Percentiles rank a stretch among this genome's conserved stretches.
phyloP scores from a whole-genome alignment of 2,329 filamentous ascomycete genomes.

The Fusarium xylarioides region DNA sequence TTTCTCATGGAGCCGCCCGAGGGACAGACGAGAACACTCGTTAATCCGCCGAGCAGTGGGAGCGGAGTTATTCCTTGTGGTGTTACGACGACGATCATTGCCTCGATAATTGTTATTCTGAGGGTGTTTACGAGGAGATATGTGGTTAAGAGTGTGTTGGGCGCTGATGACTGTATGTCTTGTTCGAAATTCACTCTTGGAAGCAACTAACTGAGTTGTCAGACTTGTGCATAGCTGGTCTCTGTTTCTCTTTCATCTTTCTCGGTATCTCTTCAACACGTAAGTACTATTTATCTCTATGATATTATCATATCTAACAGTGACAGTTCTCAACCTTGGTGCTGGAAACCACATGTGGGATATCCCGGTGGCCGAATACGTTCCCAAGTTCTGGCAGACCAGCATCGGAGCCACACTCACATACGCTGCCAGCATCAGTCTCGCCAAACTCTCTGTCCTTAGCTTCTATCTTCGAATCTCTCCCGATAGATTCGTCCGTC shows the following conservation, averaged over 20 bases:
- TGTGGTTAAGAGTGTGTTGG: slow-evolving; percentile 41
- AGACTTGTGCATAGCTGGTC: slow-evolving; percentile 40
- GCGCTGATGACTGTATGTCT: slow-evolving; percentile 43
- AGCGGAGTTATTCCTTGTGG: slow-evolving; percentile 35
- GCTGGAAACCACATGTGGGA: slow-evolving; percentile 46
- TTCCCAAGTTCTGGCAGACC: slow-evolving; percentile 41
- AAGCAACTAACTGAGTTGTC: not conserved
- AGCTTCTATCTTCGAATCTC: slow-evolving; percentile 57
- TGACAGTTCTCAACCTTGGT: slow-evolving; percentile 37
- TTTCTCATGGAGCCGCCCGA: slow-evolving; percentile 42
- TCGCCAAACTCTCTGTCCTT: slow-evolving; percentile 56
- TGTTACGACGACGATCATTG: slow-evolving; percentile 36
- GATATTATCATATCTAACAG: not conserved
- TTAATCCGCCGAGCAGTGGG: slow-evolving; percentile 36
- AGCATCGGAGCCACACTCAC: slow-evolving; percentile 51
- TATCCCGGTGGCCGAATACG: slow-evolving; percentile 28
- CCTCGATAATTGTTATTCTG: slow-evolving; percentile 36
- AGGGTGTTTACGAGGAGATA: slow-evolving; percentile 43
- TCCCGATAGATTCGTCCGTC: slow-evolving; percentile 33
- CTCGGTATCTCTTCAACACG: slow-evolving; percentile 36
- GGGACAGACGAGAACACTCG: slow-evolving; percentile 36
- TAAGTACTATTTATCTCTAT: not conserved
- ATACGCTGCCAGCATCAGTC: slow-evolving; percentile 52
- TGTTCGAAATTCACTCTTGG: no score
- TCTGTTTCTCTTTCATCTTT: slow-evolving; percentile 39